Evolutionary conservation across 78 protist species (phyloP).

Genomic region (Guillardia theta): DNA sequence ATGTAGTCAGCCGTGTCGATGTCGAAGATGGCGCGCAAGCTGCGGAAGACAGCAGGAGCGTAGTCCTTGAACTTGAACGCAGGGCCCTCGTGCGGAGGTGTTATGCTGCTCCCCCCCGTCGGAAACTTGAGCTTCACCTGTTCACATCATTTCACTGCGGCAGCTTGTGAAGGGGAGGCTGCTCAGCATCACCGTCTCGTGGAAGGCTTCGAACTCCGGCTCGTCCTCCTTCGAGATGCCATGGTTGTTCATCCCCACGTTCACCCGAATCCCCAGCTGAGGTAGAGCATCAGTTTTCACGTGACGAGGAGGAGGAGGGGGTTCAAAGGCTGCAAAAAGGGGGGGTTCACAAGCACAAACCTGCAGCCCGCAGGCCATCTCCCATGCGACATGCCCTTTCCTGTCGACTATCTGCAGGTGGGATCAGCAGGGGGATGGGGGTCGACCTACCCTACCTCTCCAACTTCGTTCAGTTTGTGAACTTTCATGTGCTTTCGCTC

Average conservation of each 20-base stretch:
- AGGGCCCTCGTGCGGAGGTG: constrained; percentile 2
- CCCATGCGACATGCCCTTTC: constrained; percentile 18
- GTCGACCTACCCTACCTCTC: too few relatives aligned
- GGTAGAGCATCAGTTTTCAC: too few relatives aligned
- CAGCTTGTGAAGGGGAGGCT: neutral
- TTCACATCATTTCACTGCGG: neutral
- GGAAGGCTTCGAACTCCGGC: neutral
- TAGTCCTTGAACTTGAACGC: constrained; percentile 44
- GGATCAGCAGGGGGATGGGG: too few relatives aligned
- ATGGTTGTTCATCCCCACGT: neutral
- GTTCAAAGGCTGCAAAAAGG: too few relatives aligned
- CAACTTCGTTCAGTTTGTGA: constrained; percentile 18
- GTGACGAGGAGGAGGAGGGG: too few relatives aligned
- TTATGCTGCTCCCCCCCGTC: neutral
- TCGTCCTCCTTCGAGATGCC: neutral
- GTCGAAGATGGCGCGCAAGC: neutral
- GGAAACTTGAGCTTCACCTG: neutral
- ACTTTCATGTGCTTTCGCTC: neutral
- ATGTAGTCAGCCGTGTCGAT: constrained; percentile 2
- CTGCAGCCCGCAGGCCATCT: constrained; percentile 24
- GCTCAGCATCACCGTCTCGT: neutral
- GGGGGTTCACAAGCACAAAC: too few relatives aligned
- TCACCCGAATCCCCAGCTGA: too few relatives aligned
- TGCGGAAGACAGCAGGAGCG: neutral
- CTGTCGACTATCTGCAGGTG: neutral